Conservation (phyloP, 768 basidiomycete genomes). For the Tricholoma saponaceum region DNA sequence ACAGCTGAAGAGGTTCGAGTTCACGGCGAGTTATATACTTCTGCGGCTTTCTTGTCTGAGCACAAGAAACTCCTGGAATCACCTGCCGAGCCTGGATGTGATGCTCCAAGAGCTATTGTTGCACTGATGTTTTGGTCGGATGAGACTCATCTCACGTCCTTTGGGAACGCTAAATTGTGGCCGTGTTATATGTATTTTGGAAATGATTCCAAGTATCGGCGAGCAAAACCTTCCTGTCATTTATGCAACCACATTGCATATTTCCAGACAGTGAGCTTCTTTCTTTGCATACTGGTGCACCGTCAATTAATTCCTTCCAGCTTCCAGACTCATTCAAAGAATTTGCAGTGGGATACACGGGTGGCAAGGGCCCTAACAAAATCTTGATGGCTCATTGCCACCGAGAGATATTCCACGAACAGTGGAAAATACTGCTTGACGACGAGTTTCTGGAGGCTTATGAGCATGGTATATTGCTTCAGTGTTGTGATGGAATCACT, state of each 20-base stretch:
- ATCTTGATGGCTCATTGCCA: conserved; percentile 3
- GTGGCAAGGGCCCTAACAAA: background rate
- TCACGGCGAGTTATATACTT: conserved; percentile 14
- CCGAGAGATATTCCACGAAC: too few relatives aligned
- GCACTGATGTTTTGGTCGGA: too few relatives aligned
- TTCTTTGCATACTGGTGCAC: background rate
- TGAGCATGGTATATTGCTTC: conserved; percentile 10
- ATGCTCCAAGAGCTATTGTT: too few relatives aligned
- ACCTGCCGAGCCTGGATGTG: background rate
- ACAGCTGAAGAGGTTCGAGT: conserved; percentile 1
- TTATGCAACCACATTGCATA: conserved; percentile 2
- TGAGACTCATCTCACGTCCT: too few relatives aligned
- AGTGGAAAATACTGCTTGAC: too few relatives aligned
- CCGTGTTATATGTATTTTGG: too few relatives aligned
- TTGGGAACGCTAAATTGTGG: too few relatives aligned
- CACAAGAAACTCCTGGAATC: conserved; percentile 5
- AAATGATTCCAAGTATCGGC: too few relatives aligned
- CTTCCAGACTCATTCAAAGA: conserved; percentile 18
- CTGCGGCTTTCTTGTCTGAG: background rate
- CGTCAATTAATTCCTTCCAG: conserved; percentile 7
- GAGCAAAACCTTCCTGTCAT: too few relatives aligned
- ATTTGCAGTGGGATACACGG: conserved; percentile 1
- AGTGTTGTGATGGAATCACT: conserved; percentile 2
- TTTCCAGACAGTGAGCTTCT: conserved; percentile 2
- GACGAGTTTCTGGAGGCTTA: conserved; percentile 15